phyloP scores from a whole-genome alignment of 805 yeast species.

The Pichia cephalocereana region DNA sequence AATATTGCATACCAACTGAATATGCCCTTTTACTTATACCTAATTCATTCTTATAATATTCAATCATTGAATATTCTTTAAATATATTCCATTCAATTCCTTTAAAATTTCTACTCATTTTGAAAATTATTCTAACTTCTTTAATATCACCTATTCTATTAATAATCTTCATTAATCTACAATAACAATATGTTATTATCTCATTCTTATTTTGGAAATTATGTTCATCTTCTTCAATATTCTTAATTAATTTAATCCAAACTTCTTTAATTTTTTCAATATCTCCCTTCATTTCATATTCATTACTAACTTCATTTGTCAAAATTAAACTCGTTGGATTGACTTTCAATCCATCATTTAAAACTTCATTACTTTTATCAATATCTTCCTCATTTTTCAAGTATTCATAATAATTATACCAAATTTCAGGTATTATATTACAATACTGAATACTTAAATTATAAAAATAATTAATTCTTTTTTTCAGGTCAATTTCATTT shows the following conservation, averaged over 20 bases:
- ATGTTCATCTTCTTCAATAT: slow-evolving; percentile 15
- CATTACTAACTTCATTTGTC: slow-evolving; percentile 58
- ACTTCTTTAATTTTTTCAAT: slow-evolving; percentile 39
- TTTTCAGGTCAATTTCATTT: slow-evolving; percentile 36
- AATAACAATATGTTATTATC: slow-evolving; percentile 53
- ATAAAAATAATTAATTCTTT: slow-evolving; percentile 63
- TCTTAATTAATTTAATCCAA: slow-evolving; percentile 43
- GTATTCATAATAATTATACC: slow-evolving; percentile 50
- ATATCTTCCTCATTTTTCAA: slow-evolving; percentile 10
- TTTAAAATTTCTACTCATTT: slow-evolving; percentile 56
- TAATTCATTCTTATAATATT: slow-evolving; percentile 55
- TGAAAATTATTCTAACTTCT: slow-evolving; percentile 66
- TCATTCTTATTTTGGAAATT: slow-evolving; percentile 3
- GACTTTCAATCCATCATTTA: slow-evolving; percentile 46
- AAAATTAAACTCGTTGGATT: slow-evolving; percentile 67
- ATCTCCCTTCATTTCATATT: slow-evolving; percentile 51
- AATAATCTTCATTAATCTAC: slow-evolving; percentile 59
- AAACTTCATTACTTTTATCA: slow-evolving; percentile 29
- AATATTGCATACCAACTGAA: slow-evolving; percentile 62
- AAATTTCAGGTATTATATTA: slow-evolving; percentile 61
- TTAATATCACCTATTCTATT: slow-evolving; percentile 40
- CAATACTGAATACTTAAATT: slow-evolving; percentile 55
- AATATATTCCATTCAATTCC: slow-evolving; percentile 65
- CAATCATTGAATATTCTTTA: slow-evolving; percentile 76
- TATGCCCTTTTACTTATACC: slow-evolving; percentile 68